Evolutionary conservation across 208 protist genomes (phyloP), one percentile per base, ranked within the genome.

Genomic region (Trypanosoma boissoni): DNA sequence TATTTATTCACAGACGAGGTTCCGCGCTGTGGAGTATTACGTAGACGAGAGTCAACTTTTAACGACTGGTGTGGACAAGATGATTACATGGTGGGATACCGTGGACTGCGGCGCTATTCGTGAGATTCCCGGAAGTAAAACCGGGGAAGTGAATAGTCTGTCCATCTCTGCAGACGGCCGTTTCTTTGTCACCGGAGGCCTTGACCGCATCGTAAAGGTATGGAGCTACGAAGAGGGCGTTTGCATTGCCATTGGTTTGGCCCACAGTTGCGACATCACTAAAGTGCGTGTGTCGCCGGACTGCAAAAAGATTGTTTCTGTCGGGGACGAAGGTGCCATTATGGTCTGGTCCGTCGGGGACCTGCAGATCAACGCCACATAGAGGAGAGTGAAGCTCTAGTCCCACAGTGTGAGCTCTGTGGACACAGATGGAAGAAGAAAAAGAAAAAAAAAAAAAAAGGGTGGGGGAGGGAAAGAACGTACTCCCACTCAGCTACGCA

Each of bases 1-100:
- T 57, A 93, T 98, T 65, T 98, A 98, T 72, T 86, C 91, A 9
- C 84, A 96, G 50, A 97, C 96, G 8, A 96, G 97, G 68, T 98
- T 98, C 78, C 94, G 91, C 62, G 71, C 78, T 0, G 61, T 95
- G 32, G 75, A 77, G 65, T 98, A 97, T 81, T 90, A 80, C 57
- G 74, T 87, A 16, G 93, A 97, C 41, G 94, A 97, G 72, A 92
- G 81, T 52, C 96, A 98, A 74, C 64, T 98, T n/a, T 58, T 98
- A n/a, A 97, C 94, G 23, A 91, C 76, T 32, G 94, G 92, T 27
- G 96, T 86, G 28, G 95, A 98, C 74, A 90, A 95, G 59, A 93
- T 72, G 68, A 88, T 98, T 51, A 93, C 81, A 21, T 98, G 97
- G 78, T 98, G 95, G 95, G 97, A 98, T 77, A 74, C 79, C 2